phyloP scores from a whole-genome alignment of 352 stramenopile species.

The Phytophthora meadii region DNA sequence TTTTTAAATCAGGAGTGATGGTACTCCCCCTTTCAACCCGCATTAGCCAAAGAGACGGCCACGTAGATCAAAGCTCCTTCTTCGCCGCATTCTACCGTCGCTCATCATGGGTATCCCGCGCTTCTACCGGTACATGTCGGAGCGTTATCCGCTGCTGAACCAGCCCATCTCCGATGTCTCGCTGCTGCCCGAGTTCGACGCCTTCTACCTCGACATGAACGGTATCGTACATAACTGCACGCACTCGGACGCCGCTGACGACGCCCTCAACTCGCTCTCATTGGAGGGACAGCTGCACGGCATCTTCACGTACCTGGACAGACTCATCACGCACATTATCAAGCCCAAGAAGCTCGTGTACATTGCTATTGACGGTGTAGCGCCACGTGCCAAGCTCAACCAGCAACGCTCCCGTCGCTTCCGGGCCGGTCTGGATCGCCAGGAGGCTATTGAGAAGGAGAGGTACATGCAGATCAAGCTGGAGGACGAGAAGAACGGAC shows the following conservation, averaged over 20 bases:
- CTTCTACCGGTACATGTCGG: slow-evolving; percentile 94
- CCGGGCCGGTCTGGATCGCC: slow-evolving; percentile 83
- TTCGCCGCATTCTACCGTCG: not conserved
- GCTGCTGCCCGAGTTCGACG: slow-evolving; percentile 98
- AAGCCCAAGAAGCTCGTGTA: slow-evolving; percentile 97
- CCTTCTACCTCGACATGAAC: slow-evolving; percentile 99
- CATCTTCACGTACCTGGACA: slow-evolving; percentile 93
- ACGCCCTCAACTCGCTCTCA: slow-evolving; percentile 90
- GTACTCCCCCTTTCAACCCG: slow-evolving; percentile 1
- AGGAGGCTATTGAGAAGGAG: slow-evolving; percentile 76
- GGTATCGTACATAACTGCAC: slow-evolving; percentile 99
- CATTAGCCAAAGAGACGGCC: slow-evolving; percentile 17
- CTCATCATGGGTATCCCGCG: slow-evolving; percentile 90
- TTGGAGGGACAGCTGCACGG: slow-evolving; percentile 95
- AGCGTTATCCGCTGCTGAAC: slow-evolving; percentile 99
- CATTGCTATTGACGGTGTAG: slow-evolving; percentile 99
- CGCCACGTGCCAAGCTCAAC: slow-evolving; percentile 99
- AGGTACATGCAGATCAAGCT: slow-evolving; percentile 72
- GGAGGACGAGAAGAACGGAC: slow-evolving; percentile 79
- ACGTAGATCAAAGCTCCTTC: slow-evolving; percentile 1
- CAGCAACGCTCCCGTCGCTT: slow-evolving; percentile 98
- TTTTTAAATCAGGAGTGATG: not conserved
- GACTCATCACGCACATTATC: slow-evolving; percentile 97
- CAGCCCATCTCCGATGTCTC: slow-evolving; percentile 96
- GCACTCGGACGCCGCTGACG: slow-evolving; percentile 94